These are phyloP conservation scores for Xerocomus subilludens DNA, from an alignment of 1,284 basidiomycete species.

Conservation along the genomic window DNA sequence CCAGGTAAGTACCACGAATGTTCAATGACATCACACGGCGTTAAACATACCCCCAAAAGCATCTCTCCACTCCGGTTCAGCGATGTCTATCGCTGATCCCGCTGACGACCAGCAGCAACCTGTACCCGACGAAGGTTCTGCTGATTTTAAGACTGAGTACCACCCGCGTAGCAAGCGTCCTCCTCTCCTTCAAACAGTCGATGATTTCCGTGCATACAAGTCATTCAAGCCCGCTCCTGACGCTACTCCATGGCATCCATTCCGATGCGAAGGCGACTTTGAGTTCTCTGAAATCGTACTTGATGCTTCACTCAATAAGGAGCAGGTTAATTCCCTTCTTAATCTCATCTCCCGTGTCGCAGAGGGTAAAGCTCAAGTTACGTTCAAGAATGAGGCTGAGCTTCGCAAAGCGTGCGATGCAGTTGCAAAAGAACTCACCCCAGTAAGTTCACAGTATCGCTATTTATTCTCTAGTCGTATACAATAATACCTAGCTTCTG, in stretches of 20 bases:
- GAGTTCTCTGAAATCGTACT: conserved; percentile 20
- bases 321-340: conserved; percentile 19
- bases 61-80: not conserved
- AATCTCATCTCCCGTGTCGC: conserved; percentile 8
- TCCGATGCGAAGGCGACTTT: conserved; percentile 18
- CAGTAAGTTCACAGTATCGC: not conserved
- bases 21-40: not conserved
- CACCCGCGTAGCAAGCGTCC: conserved; percentile 20
- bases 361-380: not conserved
- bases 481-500: not conserved
- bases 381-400: conserved; percentile 15
- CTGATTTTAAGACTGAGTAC: conserved; percentile 28
- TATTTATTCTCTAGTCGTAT: too few species aligned
- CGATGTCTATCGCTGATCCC: not conserved
- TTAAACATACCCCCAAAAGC: not conserved
- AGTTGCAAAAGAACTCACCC: not conserved
- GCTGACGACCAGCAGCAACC: not conserved
- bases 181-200: not conserved
- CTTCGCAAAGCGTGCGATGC: conserved; percentile 20
- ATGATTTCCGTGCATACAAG: not conserved
- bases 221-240: not conserved
- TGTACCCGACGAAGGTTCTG: not conserved
- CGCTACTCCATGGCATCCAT: conserved; percentile 10
- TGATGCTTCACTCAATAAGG: conserved; percentile 17
- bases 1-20: not conserved